Evolutionary conservation across 2,329 filamentous ascomycete genomes (phyloP), one percentile per base, ranked within the genome.

Genomic region (Bipolaris oryzae): DNA sequence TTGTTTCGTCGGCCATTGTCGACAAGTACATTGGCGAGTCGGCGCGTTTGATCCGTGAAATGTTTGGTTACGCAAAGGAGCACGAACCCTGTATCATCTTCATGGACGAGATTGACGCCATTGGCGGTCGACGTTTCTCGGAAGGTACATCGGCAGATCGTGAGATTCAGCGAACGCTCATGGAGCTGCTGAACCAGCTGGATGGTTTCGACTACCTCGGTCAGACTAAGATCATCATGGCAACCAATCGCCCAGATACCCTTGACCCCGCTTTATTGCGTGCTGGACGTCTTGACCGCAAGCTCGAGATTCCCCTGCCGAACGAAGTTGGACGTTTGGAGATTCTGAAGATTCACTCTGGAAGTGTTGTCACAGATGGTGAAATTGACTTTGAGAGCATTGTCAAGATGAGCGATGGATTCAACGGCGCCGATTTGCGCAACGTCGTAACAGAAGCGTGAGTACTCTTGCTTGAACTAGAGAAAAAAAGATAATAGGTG

Each of bases 161-260:
- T 73, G 95, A 99, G 78, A 99, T 99, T 69, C 95, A 99, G 80
- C 89, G 95, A 74, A 99, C 95, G 34, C 83, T 99, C 58, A 99
- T 99, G 95, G 95, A 99, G 78, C 85, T 99, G 53, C 89, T 99
- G 61, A 99, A 99, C 80, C 95, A 99, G 79, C 87, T 99, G 51
- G 95, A 99, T 76, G 95, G 96, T 67, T 99, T 99, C 82, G 95
- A 99, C 80, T 99, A 99, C 80, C 85, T 99, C 35, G 95, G 96
- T 69, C 97, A 99, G 84, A 99, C 95, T 53, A 99, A 99, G 84
- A 99, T 99, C 76, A 99, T 99, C 81, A 99, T 99, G 96, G 95
- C 93, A 35, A 98, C 95, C 57, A 99, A 99, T 83, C 85, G 95
- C 79, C 95, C 94, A 13, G 94, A 98, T 77, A 98, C 94, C 0